Base-by-base conservation (phyloP, 495 filamentous ascomycete species). In the Cladorrhinum samala region DNA sequence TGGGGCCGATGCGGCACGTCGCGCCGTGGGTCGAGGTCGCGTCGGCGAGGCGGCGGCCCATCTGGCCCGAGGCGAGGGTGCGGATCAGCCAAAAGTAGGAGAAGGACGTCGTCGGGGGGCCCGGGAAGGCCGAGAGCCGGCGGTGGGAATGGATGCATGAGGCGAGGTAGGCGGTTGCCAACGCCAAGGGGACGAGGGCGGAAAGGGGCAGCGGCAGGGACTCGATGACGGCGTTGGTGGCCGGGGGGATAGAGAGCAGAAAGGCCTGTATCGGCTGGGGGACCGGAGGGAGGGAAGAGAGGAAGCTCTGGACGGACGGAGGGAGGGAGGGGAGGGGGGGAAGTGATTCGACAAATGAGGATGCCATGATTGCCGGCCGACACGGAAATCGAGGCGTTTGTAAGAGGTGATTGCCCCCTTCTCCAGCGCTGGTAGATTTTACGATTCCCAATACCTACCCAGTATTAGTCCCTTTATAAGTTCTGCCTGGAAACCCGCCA, bases 61-160 rank as follows among this genome's bases (percentile, higher is more conserved):
- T 52, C 23, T 14, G 60, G 46, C 81, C 73, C 52, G 78, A 78
- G 25, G 2, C 21, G 1, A 40, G 42, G 25, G 42, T 40, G 9
- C 47, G 14, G 14, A 27, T n/a, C 19, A 61, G 3, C 58, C 82
- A 86, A 17, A 78, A 56, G 20, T 75, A 71, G 6, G 77, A 80
- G 55, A 83, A 76, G 1, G 75, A 73, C 17, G 82, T 73, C 41
- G 75, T 64, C 38, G 71, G 68, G 0, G 81, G 83, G 13, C 80
- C 81, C 0, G 75, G 73, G 45, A 86, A 66, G 23, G 68, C 56
- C 17, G 66, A 63, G 1, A 83, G 68, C 8, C 62, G 61, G n/a
- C 40, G 25, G 18, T 58, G 24, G n/a, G n/a, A 4, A 41, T 41
- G n/a, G n/a, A 41, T 3, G 39, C 8, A 41, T 4, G 39, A 33